Conservation (phyloP, 2,329 filamentous ascomycete species). For the Aspergillus calidoustus region DNA sequence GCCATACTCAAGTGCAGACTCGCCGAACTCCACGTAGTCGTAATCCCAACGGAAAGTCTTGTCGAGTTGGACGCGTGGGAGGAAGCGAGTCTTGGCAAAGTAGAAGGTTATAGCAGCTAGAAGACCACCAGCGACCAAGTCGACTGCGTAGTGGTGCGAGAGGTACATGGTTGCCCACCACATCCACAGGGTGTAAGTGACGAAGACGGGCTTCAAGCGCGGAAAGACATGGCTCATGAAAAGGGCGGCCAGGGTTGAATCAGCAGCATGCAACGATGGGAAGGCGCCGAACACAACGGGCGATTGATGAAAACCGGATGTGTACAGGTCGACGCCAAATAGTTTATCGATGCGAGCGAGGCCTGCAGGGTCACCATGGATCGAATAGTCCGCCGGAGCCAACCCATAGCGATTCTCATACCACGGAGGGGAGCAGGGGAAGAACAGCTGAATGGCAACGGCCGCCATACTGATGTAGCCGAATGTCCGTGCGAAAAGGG, state of each 20-base stretch:
- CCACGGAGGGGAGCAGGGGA: conserved; percentile 95
- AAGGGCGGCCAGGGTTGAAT: conserved; percentile 84
- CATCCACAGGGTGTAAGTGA: conserved; percentile 86
- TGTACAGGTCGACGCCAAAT: conserved; percentile 92
- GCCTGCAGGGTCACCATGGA: conserved; percentile 86
- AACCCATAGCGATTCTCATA: conserved; percentile 93
- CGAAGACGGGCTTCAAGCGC: conserved; percentile 75
- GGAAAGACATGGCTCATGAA: conserved; percentile 96
- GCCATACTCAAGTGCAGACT: conserved; percentile 57
- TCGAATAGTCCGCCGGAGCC: conserved; percentile 88
- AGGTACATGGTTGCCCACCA: conserved; percentile 99
- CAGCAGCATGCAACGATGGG: conserved; percentile 87
- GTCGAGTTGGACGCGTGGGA: conserved; percentile 80
- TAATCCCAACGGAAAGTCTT: conserved; percentile 95
- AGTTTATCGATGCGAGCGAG: conserved; percentile 86
- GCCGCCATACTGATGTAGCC: conserved; percentile 91
- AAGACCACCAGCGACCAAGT: conserved; percentile 84
- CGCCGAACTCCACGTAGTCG: conserved; percentile 86
- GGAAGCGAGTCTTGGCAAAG: conserved; percentile 75
- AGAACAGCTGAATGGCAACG: conserved; percentile 84
- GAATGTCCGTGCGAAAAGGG: conserved; percentile 83
- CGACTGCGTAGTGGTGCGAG: conserved; percentile 94
- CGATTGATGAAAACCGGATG: conserved; percentile 85
- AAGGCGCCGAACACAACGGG: conserved; percentile 95
- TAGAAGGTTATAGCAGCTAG: conserved; percentile 80